A percentile compares a stretch with the other conserved stretches of the same genome.
These are phyloP conservation scores for Backusella luteola DNA, from an alignment of 192 early-diverging fungal species.

Conservation along the genomic window DNA sequence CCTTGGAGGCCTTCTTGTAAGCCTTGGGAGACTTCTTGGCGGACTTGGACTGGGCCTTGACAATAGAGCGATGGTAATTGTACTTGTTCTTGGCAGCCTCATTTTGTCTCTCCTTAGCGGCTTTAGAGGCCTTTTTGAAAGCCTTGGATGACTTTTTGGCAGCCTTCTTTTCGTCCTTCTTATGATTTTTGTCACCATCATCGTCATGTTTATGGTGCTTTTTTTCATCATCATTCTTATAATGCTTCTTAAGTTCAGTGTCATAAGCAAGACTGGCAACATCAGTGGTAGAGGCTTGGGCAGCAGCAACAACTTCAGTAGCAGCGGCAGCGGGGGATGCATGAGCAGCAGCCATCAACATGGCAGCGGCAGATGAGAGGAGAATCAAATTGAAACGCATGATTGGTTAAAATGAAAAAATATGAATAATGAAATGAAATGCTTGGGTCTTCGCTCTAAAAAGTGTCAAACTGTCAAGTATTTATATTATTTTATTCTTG, in stretches of 20 bases:
- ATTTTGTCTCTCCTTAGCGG: background rate
- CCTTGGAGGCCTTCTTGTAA: background rate
- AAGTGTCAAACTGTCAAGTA: background rate
- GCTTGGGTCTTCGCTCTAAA: background rate
- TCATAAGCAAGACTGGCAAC: background rate
- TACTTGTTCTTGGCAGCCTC: background rate
- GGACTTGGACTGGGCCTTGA: background rate
- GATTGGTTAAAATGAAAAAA: background rate
- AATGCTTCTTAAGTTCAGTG: background rate
- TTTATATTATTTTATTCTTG: background rate
- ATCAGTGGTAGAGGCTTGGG: background rate
- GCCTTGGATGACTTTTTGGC: background rate
- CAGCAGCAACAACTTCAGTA: background rate
- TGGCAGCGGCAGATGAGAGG: background rate
- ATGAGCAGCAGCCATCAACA: background rate
- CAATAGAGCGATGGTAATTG: background rate
- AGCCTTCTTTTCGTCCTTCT: background rate
- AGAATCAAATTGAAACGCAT: conserved; percentile 1
- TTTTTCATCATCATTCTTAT: background rate
- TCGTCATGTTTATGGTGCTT: background rate
- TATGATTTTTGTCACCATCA: background rate
- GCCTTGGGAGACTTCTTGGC: background rate
- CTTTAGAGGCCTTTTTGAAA: background rate
- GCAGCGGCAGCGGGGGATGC: background rate
- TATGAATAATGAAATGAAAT: conserved; percentile 6